A percentile compares a stretch with the other conserved stretches of the same genome.
These are phyloP conservation scores for Trametes pubescens DNA, from an alignment of 1,284 basidiomycete genomes.

Conservation along the genomic window DNA sequence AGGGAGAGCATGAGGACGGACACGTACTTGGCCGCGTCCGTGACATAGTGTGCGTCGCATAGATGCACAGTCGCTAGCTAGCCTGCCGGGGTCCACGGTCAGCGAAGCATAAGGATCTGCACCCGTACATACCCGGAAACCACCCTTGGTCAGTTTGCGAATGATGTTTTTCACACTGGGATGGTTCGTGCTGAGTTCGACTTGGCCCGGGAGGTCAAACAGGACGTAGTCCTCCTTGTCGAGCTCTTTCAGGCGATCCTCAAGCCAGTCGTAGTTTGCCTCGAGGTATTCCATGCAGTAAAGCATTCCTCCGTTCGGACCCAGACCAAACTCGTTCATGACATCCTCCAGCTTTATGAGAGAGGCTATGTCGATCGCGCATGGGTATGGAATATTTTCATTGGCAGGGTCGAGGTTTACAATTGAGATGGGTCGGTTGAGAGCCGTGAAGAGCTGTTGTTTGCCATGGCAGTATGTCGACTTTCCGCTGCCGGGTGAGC, in stretches of 20 bases:
- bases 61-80: constrained; percentile 92
- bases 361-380: constrained; percentile 85
- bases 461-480: constrained; percentile 95
- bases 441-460: constrained; percentile 89
- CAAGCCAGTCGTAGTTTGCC: constrained; percentile 95
- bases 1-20: constrained; percentile 92
- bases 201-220: constrained; percentile 98
- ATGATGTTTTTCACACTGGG: constrained; percentile 86
- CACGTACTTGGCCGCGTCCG: constrained; percentile 95
- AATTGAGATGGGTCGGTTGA: constrained; percentile 86
- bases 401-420: constrained; percentile 98
- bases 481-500: constrained; percentile 93
- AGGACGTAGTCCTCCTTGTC: constrained; percentile 85
- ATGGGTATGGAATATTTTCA: constrained; percentile 89
- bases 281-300: constrained; percentile 99
- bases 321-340: constrained; percentile 87
- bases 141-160: constrained; percentile 74
- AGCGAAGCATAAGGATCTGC: constrained; percentile 28
- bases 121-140: constrained; percentile 79
- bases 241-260: constrained; percentile 73
- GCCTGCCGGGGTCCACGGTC: constrained; percentile 47
- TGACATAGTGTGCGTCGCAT: constrained; percentile 97
- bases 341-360: constrained; percentile 91
- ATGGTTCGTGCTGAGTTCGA: constrained; percentile 97
- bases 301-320: constrained; percentile 97